phyloP scores from a whole-genome alignment of 2,329 filamentous ascomycete species.

The Cadophora sp. region DNA sequence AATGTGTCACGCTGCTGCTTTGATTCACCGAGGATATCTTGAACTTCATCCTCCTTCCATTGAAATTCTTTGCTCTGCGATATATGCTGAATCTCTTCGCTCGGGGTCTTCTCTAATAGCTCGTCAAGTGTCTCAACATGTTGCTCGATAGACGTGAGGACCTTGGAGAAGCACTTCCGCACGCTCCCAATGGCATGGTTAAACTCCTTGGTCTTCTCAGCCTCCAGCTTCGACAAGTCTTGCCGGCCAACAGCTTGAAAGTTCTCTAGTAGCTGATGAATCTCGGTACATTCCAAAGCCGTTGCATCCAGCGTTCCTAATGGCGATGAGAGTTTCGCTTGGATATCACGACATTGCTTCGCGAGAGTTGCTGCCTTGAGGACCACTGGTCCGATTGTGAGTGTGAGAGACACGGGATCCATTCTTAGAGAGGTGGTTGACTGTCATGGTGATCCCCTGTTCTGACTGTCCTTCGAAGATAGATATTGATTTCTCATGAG shows the following conservation, averaged over 20 bases:
- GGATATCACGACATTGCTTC: conserved; percentile 12
- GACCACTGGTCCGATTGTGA: background rate
- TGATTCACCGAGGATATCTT: background rate
- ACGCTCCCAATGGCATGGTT: background rate
- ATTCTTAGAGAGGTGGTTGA: background rate
- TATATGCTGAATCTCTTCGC: background rate
- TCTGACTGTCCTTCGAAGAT: background rate
- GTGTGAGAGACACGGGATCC: background rate
- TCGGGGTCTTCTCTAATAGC: background rate
- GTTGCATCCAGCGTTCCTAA: background rate
- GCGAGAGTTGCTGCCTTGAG: conserved; percentile 14
- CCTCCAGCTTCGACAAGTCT: background rate
- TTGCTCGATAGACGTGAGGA: background rate
- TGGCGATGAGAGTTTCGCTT: background rate
- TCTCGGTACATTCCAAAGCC: background rate
- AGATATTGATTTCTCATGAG: background rate
- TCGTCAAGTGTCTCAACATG: background rate
- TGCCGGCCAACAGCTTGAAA: background rate
- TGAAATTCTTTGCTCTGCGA: background rate
- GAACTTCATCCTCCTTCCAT: background rate
- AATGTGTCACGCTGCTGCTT: background rate
- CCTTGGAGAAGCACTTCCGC: background rate
- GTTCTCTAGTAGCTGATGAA: background rate
- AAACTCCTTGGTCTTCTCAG: background rate
- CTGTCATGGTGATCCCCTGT: background rate